Conservation (phyloP, 2,329 filamentous ascomycete species). For the Arthroderma sp. region DNA sequence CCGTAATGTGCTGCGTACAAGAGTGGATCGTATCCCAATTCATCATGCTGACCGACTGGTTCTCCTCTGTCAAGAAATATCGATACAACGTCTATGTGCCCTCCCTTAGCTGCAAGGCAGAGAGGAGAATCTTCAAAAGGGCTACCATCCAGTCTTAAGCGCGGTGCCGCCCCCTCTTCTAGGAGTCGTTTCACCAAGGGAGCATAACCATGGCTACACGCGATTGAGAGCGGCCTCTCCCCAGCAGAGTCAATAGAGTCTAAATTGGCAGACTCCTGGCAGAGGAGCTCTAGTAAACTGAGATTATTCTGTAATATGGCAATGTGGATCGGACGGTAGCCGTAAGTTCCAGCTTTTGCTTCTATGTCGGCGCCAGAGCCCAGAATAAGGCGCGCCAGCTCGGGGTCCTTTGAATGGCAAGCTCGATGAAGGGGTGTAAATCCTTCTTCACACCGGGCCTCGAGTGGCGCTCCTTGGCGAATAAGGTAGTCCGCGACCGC, state of each 20-base stretch:
- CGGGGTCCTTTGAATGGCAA: slow-evolving; percentile 19
- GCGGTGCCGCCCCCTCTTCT: slow-evolving; percentile 20
- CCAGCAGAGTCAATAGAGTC: slow-evolving; percentile 20
- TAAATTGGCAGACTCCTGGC: slow-evolving; percentile 17
- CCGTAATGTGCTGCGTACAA: slow-evolving; percentile 27
- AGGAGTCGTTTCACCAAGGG: slow-evolving; percentile 23
- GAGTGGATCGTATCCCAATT: slow-evolving; percentile 25
- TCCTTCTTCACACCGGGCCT: slow-evolving; percentile 18
- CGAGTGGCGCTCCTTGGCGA: slow-evolving; percentile 19
- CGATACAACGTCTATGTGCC: slow-evolving; percentile 1
- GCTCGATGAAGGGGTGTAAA: slow-evolving; percentile 27
- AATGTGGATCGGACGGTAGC: slow-evolving; percentile 23
- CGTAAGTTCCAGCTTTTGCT: slow-evolving; percentile 16
- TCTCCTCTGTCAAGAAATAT: slow-evolving; percentile 16
- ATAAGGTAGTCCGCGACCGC: slow-evolving; percentile 25
- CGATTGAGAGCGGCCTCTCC: slow-evolving; percentile 25
- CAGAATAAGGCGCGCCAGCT: slow-evolving; percentile 22
- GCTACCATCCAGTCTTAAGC: slow-evolving; percentile 14
- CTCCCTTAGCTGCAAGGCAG: neutral
- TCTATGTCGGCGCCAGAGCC: slow-evolving; percentile 23
- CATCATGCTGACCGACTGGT: slow-evolving; percentile 22
- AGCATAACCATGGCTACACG: slow-evolving; percentile 21
- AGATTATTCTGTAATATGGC: slow-evolving; percentile 19
- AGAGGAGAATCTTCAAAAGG: slow-evolving; percentile 22
- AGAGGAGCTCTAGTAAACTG: slow-evolving; percentile 20